Evolutionary conservation across 345 rosid genomes (phyloP).

Genomic region (Eucalyptus guilfoylei): DNA sequence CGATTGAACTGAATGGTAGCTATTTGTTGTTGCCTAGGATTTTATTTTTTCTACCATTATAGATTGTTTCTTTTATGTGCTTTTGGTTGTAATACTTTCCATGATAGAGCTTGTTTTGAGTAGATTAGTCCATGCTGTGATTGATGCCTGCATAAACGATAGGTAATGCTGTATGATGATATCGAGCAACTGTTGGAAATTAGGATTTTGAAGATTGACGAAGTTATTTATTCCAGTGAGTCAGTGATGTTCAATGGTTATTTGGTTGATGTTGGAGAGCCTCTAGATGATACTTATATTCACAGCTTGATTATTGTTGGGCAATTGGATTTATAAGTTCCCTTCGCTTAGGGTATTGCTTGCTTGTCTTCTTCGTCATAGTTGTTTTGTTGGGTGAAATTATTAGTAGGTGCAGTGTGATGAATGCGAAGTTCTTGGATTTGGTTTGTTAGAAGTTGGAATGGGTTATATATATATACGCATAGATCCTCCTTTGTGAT

Average conservation of each 20-base stretch:
- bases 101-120: neutral
- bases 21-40: neutral
- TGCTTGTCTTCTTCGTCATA: neutral
- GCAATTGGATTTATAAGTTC: too few relatives aligned
- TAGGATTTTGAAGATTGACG: too few relatives aligned
- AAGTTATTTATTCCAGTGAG: too few relatives aligned
- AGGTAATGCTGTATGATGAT: constrained; percentile 47
- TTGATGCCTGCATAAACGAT: constrained; percentile 8
- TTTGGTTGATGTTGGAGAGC: too few relatives aligned
- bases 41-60: neutral
- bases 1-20: neutral
- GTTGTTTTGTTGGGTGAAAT: neutral
- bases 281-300: too few relatives aligned
- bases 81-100: neutral
- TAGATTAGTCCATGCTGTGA: neutral
- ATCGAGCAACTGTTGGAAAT: neutral
- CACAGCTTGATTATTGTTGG: neutral
- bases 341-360: too few relatives aligned
- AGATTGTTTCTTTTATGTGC: neutral
- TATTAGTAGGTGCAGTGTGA: neutral
- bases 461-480: neutral
- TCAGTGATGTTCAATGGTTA: too few relatives aligned
- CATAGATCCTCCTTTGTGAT: neutral
- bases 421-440: neutral
- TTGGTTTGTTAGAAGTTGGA: neutral